These are phyloP conservation scores for Pestalotiopsis sp. DNA, from an alignment of 2,329 filamentous ascomycete species.

Conservation along the genomic window DNA sequence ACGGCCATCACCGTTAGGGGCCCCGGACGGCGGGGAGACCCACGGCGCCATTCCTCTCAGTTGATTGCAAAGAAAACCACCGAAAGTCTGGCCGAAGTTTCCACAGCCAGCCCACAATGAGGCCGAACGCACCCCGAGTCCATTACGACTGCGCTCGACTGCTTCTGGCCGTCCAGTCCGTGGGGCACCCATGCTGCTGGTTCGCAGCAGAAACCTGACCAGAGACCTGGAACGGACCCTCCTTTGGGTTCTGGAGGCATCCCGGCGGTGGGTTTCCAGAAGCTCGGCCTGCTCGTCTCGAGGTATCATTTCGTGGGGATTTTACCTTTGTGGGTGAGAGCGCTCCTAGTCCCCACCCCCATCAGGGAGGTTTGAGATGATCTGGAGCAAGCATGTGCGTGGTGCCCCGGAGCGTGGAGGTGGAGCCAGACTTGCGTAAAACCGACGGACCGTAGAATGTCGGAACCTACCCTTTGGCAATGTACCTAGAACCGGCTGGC, in stretches of 20 bases:
- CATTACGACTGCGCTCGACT: constrained; percentile 10
- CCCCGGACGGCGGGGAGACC: background rate
- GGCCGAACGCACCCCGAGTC: constrained; percentile 13
- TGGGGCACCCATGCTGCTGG: too few species aligned
- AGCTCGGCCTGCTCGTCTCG: constrained; percentile 5
- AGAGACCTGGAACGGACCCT: background rate
- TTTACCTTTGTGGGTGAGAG: constrained; percentile 11
- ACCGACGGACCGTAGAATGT: background rate
- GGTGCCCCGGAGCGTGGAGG: constrained; percentile 4
- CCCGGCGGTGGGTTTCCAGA: background rate
- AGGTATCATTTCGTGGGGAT: constrained; percentile 8
- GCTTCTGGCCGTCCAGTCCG: too few species aligned
- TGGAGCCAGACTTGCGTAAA: background rate
- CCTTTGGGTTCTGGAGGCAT: background rate
- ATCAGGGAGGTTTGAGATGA: background rate
- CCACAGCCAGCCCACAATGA: constrained; percentile 11
- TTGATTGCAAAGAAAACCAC: background rate
- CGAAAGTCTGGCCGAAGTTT: constrained; percentile 9
- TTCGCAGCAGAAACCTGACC: too few species aligned
- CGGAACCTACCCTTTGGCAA: background rate
- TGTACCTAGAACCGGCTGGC: background rate
- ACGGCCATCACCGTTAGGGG: background rate
- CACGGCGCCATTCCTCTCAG: constrained; percentile 6
- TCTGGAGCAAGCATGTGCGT: constrained; percentile 2
- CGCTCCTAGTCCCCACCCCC: background rate